Evolutionary conservation across 2,329 filamentous ascomycete species (phyloP), one percentile per base, ranked within the genome.

Genomic region (Beauveria brongniartii): DNA sequence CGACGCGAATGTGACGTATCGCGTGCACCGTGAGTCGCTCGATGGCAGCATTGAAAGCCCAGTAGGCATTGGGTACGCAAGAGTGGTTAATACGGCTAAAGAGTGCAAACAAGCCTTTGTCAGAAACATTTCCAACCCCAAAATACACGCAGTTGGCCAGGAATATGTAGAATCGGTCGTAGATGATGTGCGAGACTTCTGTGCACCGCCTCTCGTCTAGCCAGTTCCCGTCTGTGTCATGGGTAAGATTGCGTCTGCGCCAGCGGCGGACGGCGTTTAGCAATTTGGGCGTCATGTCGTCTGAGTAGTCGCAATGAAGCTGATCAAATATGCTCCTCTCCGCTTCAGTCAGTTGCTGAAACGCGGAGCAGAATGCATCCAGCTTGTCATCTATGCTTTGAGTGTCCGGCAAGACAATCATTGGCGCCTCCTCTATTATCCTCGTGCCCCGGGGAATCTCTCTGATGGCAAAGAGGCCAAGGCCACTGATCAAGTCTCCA

Each of bases 371-470:
- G 47, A 50, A 30, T 5, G 4, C 34, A 5, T 14, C 4, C 5
- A 37, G 34, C 34, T 37, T 12, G 34, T 34, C 5, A 12, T 34
- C 30, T 34, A 34, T 12, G 30, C 10, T 34, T 4, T 2, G 30
- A 12, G 10, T 34, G 3, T 34, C 3, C 4, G 30, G n/a, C 50
- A 24, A 22, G 28, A n/a, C 26, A 16, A 52, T 5, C 6, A 53
- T 37, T 5, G 50, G 3, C n/a, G 18, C 16, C 50, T 53, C 50
- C 14, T 37, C n/a, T 40, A 53, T 4, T 4, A 53, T 37, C 28
- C 50, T 53, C 22, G 30, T 53, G n/a, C 50, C 50, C 3, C n/a
- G 30, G 22, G n/a, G 30, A 24, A 53, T 53, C 10, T 40, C 50
- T 6, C 9, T 9, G 10, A 24, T 6, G 28, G 50, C 50, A 16